Evolutionary conservation across 768 basidiomycete genomes (phyloP).

Genomic region (Suillus ampliporus): DNA sequence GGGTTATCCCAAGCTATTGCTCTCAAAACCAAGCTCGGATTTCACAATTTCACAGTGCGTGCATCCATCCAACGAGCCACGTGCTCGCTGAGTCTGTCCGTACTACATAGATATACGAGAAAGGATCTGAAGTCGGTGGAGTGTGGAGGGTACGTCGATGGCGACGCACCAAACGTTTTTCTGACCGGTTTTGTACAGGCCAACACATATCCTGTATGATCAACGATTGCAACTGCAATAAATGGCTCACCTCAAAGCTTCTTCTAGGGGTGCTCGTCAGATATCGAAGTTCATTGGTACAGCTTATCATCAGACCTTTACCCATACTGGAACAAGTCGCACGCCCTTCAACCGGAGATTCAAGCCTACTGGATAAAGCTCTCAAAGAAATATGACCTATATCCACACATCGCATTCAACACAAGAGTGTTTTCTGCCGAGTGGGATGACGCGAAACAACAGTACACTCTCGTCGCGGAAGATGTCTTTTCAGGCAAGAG

Average conservation of each 20-base stretch:
- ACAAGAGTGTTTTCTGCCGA: slow-evolving; percentile 47
- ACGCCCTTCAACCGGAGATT: slow-evolving; percentile 47
- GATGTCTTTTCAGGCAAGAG: slow-evolving; percentile 38
- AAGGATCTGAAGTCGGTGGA: slow-evolving; percentile 50
- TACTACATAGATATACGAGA: slow-evolving; percentile 59
- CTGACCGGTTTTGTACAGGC: slow-evolving; percentile 22
- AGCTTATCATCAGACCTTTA: slow-evolving; percentile 53
- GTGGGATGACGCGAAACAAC: slow-evolving; percentile 46
- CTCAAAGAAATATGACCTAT: slow-evolving; percentile 47
- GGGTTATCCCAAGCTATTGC: slow-evolving; percentile 49
- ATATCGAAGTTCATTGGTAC: slow-evolving; percentile 48
- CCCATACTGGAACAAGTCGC: slow-evolving; percentile 49
- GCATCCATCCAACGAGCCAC: not conserved
- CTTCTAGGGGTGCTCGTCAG: slow-evolving; percentile 49
- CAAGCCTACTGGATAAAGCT: slow-evolving; percentile 49
- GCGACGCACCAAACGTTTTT: not conserved
- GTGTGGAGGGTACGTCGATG: slow-evolving; percentile 52
- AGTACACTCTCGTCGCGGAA: slow-evolving; percentile 43
- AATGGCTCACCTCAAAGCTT: not conserved
- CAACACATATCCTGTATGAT: slow-evolving; percentile 31
- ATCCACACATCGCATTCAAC: slow-evolving; percentile 47
- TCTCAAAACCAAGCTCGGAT: slow-evolving; percentile 43
- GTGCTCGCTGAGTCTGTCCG: not conserved
- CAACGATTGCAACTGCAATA: not conserved
- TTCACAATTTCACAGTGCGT: slow-evolving; percentile 47